A percentile compares a stretch with the other conserved stretches of the same genome.
Evolutionary conservation across 1,139 yeast genomes (phyloP).

Genomic region (Blastobotrys illinoisensis): DNA sequence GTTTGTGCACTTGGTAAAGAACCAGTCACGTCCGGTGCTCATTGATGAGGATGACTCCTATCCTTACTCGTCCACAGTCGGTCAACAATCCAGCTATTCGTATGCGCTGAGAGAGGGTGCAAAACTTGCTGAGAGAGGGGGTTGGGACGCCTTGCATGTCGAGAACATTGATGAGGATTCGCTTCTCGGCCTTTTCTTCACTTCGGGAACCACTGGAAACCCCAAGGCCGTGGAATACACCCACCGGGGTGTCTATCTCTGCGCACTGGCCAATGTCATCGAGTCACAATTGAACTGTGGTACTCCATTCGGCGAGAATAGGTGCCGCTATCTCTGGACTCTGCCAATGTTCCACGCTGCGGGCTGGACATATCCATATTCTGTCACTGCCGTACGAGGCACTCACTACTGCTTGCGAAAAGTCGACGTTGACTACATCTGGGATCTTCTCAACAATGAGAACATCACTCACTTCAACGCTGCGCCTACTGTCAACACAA

Average conservation of each 20-base stretch:
- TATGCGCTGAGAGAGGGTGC: slow-evolving; percentile 27
- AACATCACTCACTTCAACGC: slow-evolving; percentile 36
- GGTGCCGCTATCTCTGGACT: slow-evolving; percentile 37
- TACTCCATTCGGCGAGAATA: slow-evolving; percentile 26
- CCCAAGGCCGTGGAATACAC: slow-evolving; percentile 71
- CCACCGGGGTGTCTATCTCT: slow-evolving; percentile 40
- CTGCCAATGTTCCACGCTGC: slow-evolving; percentile 39
- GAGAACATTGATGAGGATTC: slow-evolving; percentile 30
- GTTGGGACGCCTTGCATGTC: slow-evolving; percentile 25
- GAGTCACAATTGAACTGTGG: slow-evolving; percentile 34
- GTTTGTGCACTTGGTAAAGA: slow-evolving; percentile 26
- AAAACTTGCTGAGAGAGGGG: slow-evolving; percentile 9
- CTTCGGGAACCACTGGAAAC: slow-evolving; percentile 73
- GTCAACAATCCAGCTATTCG: slow-evolving; percentile 24
- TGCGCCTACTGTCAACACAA: slow-evolving; percentile 38
- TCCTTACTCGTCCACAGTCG: slow-evolving; percentile 15
- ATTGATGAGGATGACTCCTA: slow-evolving; percentile 27
- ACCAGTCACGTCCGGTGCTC: slow-evolving; percentile 19
- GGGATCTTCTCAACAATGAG: slow-evolving; percentile 31
- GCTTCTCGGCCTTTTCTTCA: slow-evolving; percentile 41
- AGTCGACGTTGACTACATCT: slow-evolving; percentile 33
- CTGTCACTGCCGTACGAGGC: slow-evolving; percentile 37
- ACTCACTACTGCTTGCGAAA: slow-evolving; percentile 35
- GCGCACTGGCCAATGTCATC: slow-evolving; percentile 31
- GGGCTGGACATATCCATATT: slow-evolving; percentile 39